Base-by-base conservation (phyloP, 2,329 filamentous ascomycete genomes). In the Sporothrix luriei region DNA sequence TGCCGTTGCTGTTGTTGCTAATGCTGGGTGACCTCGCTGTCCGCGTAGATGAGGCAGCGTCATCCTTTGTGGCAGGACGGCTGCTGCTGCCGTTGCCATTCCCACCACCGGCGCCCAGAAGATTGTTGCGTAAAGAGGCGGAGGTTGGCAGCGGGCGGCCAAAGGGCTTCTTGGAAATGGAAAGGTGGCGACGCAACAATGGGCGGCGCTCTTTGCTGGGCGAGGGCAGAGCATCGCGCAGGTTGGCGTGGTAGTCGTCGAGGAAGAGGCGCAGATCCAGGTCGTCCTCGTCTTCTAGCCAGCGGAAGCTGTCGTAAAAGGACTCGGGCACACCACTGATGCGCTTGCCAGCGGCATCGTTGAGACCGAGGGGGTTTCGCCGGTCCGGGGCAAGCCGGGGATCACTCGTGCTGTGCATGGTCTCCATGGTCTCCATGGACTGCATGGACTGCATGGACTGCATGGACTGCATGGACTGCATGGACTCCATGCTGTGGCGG, bases 211-310 rank as follows among this genome's bases (percentile, higher is more conserved):
- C 79, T 72, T 84, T 84, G 72, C 77, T 79, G 65, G 80, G 78
- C 73, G 77, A 74, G 6, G 84, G 80, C 6, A 83, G 76, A 4
- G 59, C 46, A 4, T 85, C 83, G 49, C 87, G 83, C 46, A 88
- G 79, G 74, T 89, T 89, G 59, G 85, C 82, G 75, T 91, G 89
- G 75, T 92, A 91, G 76, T 92, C 88, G 76, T 92, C 89, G 43
- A 93, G 79, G 49, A 84, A 84, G 49, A 94, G 82, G 57, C 85
- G 83, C 29, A 90, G 78, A 74, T 94, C 90, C 43, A 94, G 80
- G 67, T 91, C 86, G 21, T 89, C 85, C 68, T 91, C 88, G 70
- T 92, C 89, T 40, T 93, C 90, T 33, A 93, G 81, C 90, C 90
- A 92, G 64, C 88, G 84, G 73, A 93, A 90, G 76, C 84, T 89